Evolutionary conservation across 192 early-diverging fungal genomes (phyloP), one percentile per base, ranked within the genome.

Genomic region (Podila horticola): DNA sequence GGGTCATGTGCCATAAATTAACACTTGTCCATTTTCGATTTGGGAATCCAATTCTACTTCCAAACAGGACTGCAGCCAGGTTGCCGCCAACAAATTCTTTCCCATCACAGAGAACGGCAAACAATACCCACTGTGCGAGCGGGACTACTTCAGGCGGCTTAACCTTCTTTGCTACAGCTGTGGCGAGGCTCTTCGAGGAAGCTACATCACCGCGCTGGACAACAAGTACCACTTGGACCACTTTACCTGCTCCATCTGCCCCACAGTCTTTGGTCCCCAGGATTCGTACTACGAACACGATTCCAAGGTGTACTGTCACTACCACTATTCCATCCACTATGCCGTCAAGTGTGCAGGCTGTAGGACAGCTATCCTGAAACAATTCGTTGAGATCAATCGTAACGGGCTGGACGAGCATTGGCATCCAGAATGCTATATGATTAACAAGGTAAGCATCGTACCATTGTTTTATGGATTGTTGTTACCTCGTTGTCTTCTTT

Each of bases 391-490:
- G 82, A 95, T 97, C 73, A 94, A 88, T 71, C 84, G 93, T 52
- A 94, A 92, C 72, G 85, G 83, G 33, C 60, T 85, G 26, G 86
- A 89, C n/a, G 95, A 97, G 73, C 95, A 97, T 79, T 99, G 98
- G 98, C 98, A 99, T 84, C 97, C 97, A 5, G 95, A 97, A 75
- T 99, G 98, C 83, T 99, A 99, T 85, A 99, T 99, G 98, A 98
- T 99, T 62, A 95, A 96, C 88, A 97, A 98, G 91, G 93, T 95
- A 84, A 29, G 84, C 83, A n/a, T 17, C n/a, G 15, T 26, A 4
- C 7, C 49, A 33, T 20, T 19, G 29, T 62, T 62, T 34, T 17
- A 24, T 19, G 3, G 6, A 2, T n/a, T 45, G 20, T 48, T 26
- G 41, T 64, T 34, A 3, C 34, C 5, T 9, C 34, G 24, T 17